Evolutionary conservation across 2,329 filamentous ascomycete genomes (phyloP).

Genomic region (Fusarium siculi): DNA sequence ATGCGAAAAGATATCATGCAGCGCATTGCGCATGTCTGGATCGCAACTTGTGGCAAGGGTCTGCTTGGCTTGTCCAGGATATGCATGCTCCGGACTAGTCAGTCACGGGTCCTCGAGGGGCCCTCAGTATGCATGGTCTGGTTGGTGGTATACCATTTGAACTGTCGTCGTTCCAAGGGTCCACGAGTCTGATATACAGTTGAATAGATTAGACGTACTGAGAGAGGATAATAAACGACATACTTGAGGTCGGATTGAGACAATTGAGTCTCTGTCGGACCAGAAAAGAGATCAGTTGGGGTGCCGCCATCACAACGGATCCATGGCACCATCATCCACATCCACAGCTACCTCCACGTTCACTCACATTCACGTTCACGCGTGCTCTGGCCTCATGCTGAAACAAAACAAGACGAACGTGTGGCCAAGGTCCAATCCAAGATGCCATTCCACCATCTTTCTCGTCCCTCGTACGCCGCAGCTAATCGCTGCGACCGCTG

Average conservation of each 20-base stretch:
- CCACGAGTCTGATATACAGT: conserved; percentile 11
- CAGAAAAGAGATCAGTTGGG: conserved; percentile 5
- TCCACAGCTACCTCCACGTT: conserved; percentile 1
- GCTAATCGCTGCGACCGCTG: conserved; percentile 34
- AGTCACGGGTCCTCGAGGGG: conserved; percentile 29
- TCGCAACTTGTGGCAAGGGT: conserved; percentile 41
- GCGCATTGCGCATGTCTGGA: conserved; percentile 37
- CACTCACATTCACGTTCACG: conserved; percentile 24
- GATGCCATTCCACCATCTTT: conserved; percentile 22
- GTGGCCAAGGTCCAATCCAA: conserved; percentile 41
- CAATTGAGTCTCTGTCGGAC: not conserved
- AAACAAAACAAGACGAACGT: conserved; percentile 43
- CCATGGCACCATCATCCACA: conserved; percentile 24
- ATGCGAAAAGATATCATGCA: conserved; percentile 1
- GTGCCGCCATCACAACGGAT: conserved; percentile 8
- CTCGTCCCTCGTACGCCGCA: conserved; percentile 33
- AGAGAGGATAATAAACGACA: conserved; percentile 8
- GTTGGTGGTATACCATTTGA: conserved; percentile 31
- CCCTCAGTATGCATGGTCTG: conserved; percentile 34
- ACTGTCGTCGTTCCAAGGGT: conserved; percentile 36
- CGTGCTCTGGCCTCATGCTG: conserved; percentile 39
- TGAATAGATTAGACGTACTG: conserved; percentile 5
- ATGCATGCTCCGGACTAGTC: conserved; percentile 35
- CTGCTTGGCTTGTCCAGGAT: conserved; percentile 27
- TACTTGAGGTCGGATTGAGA: not conserved